These are phyloP conservation scores for Micractinium conductrix DNA, from an alignment of 139 green algal genomes.

Conservation along the genomic window DNA sequence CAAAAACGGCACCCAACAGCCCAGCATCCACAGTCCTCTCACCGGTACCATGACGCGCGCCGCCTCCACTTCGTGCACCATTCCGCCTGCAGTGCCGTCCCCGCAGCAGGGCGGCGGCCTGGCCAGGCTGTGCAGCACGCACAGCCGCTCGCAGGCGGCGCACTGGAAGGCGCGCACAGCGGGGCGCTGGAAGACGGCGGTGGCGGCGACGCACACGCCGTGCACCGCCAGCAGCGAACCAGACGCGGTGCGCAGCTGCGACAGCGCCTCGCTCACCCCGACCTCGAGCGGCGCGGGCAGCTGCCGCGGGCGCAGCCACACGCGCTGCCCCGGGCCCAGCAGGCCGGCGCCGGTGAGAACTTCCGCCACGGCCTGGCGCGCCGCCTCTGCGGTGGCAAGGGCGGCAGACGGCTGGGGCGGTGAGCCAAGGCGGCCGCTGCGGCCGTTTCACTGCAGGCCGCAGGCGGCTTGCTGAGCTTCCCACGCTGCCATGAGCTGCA, in stretches of 20 bases:
- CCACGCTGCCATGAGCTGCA: too few species aligned
- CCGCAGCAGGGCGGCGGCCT: constrained; percentile 22
- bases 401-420: not conserved
- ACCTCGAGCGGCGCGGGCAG: not conserved
- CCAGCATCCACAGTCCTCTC: not conserved
- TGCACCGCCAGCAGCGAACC: not conserved
- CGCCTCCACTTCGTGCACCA: not conserved
- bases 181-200: not conserved
- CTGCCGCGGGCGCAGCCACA: constrained; percentile 25
- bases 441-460: not conserved
- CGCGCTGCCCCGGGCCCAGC: not conserved
- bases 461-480: too few species aligned
- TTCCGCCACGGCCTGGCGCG: not conserved
- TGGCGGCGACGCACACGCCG: constrained; percentile 9
- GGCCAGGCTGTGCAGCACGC: not conserved
- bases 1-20: not conserved
- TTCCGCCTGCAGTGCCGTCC: too few species aligned
- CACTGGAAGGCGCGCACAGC: not conserved
- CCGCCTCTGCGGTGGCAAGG: not conserved
- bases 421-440: too few species aligned
- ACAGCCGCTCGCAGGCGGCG: not conserved
- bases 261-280: not conserved
- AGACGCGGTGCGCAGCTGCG: not conserved
- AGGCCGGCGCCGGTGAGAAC: not conserved
- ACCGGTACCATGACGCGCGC: constrained; percentile 25